These are phyloP conservation scores for Didymella pomorum DNA, from an alignment of 2,329 filamentous ascomycete genomes.

Conservation along the genomic window DNA sequence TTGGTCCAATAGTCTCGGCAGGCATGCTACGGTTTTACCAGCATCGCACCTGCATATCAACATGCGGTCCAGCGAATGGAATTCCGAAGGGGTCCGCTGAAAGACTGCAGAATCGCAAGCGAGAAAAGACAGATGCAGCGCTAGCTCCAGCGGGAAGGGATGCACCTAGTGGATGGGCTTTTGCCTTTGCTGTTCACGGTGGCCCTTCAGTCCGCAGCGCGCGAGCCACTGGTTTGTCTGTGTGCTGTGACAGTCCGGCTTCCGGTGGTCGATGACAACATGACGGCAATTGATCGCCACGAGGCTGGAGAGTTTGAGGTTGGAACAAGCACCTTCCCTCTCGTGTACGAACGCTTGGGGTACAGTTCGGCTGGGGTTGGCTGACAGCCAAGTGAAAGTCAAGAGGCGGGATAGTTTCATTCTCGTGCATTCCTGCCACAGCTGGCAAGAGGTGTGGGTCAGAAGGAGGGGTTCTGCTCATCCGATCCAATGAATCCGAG, in stretches of 20 bases:
- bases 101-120: constrained; percentile 15
- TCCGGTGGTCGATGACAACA: constrained; percentile 3
- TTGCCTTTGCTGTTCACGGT: constrained; percentile 5
- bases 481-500: constrained; percentile 29
- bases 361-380: constrained; percentile 11
- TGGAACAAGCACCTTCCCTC: constrained; percentile 12
- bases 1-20: constrained; percentile 9
- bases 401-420: constrained; percentile 28
- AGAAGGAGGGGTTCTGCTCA: constrained; percentile 38
- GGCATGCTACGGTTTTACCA: constrained; percentile 6
- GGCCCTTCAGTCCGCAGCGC: not conserved
- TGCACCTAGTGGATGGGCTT: constrained; percentile 7
- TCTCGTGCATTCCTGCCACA: constrained; percentile 16
- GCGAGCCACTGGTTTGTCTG: constrained; percentile 5
- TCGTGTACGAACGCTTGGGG: constrained; percentile 11
- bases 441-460: constrained; percentile 26
- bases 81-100: constrained; percentile 5
- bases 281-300: constrained; percentile 2
- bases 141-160: constrained; percentile 11
- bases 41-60: constrained; percentile 9
- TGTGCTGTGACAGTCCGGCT: constrained; percentile 3
- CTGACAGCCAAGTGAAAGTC: constrained; percentile 28
- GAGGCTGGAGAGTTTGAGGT: constrained; percentile 6
- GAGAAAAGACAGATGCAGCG: constrained; percentile 13
- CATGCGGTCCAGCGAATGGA: constrained; percentile 5